Conservation (phyloP, 768 basidiomycete genomes). For the Gymnopilus dilepis region DNA sequence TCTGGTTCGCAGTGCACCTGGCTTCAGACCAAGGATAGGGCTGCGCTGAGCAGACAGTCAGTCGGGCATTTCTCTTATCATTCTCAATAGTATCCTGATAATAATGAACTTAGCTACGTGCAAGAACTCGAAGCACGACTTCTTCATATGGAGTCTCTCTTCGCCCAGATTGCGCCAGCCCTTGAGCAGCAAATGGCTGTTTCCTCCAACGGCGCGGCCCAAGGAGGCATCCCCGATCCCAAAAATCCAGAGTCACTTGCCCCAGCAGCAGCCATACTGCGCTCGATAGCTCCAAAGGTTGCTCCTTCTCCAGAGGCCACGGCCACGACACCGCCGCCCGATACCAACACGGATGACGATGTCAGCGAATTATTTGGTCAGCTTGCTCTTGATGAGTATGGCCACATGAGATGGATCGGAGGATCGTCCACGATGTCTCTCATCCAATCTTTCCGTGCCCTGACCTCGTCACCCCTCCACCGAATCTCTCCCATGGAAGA, state of each 20-base stretch:
- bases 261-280: slow-evolving; percentile 41
- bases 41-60: slow-evolving; percentile 88
- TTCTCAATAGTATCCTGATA: slow-evolving; percentile 18
- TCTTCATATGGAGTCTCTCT: slow-evolving; percentile 88
- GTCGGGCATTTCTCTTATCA: slow-evolving; percentile 34
- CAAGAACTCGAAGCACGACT: slow-evolving; percentile 90
- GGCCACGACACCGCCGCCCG: slow-evolving; percentile 39
- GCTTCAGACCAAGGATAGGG: slow-evolving; percentile 91
- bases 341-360: slow-evolving; percentile 69
- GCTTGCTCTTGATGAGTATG: slow-evolving; percentile 87
- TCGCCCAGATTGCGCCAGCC: slow-evolving; percentile 79
- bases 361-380: slow-evolving; percentile 87
- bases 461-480: slow-evolving; percentile 74
- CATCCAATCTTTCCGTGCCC: slow-evolving; percentile 83
- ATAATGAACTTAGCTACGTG: slow-evolving; percentile 65
- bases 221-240: slow-evolving; percentile 35
- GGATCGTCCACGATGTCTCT: slow-evolving; percentile 92
- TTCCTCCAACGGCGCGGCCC: slow-evolving; percentile 45
- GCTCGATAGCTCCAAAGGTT: slow-evolving; percentile 42
- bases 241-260: slow-evolving; percentile 40
- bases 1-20: slow-evolving; percentile 84
- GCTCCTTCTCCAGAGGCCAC: slow-evolving; percentile 30
- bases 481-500: slow-evolving; percentile 86
- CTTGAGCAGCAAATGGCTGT: slow-evolving; percentile 72
- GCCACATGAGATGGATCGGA: slow-evolving; percentile 91